phyloP scores from a whole-genome alignment of 2,329 filamentous ascomycete species.

The Thelonectria olida region DNA sequence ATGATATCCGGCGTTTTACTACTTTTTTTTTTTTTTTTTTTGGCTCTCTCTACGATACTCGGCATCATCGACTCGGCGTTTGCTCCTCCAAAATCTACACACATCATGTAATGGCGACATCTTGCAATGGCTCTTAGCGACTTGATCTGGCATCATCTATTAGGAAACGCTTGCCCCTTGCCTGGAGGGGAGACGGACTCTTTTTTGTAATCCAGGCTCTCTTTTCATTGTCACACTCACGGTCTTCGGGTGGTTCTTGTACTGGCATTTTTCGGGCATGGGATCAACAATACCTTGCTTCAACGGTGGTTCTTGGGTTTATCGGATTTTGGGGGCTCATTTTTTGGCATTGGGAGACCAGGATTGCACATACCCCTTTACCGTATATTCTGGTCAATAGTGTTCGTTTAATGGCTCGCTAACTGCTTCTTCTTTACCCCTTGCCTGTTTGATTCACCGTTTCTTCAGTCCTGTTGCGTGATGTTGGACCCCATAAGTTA shows the following conservation, averaged over 20 bases:
- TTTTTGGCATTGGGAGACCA: constrained; percentile 32
- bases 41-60: not conserved
- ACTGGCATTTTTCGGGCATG: constrained; percentile 16
- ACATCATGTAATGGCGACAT: constrained; percentile 12
- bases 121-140: constrained; percentile 23
- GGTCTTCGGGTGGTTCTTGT: not conserved
- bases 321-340: constrained; percentile 18
- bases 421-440: constrained; percentile 6
- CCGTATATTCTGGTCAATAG: constrained; percentile 39
- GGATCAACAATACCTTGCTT: constrained; percentile 14
- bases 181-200: constrained; percentile 1
- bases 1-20: constrained; percentile 32
- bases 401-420: constrained; percentile 28
- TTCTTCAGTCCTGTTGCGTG: not conserved
- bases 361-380: constrained; percentile 42
- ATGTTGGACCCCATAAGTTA: not conserved
- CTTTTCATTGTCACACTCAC: constrained; percentile 14
- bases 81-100: not conserved
- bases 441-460: not conserved
- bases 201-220: constrained; percentile 15
- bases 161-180: constrained; percentile 23
- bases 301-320: not conserved
- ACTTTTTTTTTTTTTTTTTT: constrained; percentile 1
- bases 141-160: constrained; percentile 31
- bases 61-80: constrained; percentile 18